Evolutionary conservation across 177 flowering plant genomes (phyloP).

Genomic region (Telopea speciosissima): DNA sequence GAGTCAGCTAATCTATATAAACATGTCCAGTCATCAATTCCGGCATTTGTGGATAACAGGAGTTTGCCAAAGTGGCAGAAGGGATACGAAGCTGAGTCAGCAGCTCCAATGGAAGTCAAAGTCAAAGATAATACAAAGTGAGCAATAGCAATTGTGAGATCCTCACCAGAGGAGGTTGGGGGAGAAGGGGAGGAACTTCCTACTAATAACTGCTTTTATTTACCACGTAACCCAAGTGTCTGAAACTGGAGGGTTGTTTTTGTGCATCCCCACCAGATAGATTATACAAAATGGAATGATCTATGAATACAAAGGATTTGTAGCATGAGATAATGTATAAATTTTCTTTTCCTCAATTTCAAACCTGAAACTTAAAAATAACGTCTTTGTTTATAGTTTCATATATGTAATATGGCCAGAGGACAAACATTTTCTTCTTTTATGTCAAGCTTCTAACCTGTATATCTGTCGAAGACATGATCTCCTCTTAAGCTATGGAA

Average conservation of each 20-base stretch:
- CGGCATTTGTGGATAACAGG: background rate
- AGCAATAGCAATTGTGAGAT: too few species aligned
- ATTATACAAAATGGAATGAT: background rate
- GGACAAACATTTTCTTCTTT: too few species aligned
- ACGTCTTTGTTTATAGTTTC: too few species aligned
- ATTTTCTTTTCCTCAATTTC: background rate
- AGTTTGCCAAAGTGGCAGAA: conserved; percentile 1
- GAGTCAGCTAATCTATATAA: conserved; percentile 44
- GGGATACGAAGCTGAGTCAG: background rate
- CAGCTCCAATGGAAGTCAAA: background rate
- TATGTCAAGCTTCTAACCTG: too few species aligned
- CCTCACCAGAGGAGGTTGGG: too few species aligned
- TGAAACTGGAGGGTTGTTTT: conserved; percentile 5
- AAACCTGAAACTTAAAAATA: background rate
- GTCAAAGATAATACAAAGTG: background rate
- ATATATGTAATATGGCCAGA: too few species aligned
- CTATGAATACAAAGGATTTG: background rate
- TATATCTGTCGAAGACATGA: too few species aligned
- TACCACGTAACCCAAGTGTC: background rate
- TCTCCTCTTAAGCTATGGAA: too few species aligned
- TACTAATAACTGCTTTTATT: background rate
- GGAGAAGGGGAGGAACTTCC: too few species aligned
- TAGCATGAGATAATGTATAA: background rate
- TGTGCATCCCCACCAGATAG: conserved; percentile 4
- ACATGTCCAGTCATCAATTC: background rate